Evolutionary conservation across 352 stramenopile species (phyloP).

Genomic region (Phytophthora hibernalis): DNA sequence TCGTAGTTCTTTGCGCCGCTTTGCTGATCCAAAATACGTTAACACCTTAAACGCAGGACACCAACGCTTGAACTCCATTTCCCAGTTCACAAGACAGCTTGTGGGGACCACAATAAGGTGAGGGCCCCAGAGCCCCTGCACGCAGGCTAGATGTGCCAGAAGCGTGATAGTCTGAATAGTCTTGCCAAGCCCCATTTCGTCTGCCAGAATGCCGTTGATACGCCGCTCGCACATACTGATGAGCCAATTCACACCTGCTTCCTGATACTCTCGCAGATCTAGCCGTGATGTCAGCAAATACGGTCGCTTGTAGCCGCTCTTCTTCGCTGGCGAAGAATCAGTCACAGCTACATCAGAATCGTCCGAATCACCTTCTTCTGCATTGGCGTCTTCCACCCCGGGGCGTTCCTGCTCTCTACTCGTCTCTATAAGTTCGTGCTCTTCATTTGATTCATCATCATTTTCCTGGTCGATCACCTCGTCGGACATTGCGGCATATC

Average conservation of each 20-base stretch:
- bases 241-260: constrained; percentile 97
- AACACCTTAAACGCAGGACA: constrained; percentile 97
- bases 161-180: constrained; percentile 99
- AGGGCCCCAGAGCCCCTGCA: constrained; percentile 95
- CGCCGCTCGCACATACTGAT: constrained; percentile 96
- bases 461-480: constrained; percentile 7
- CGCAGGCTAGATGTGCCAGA: constrained; percentile 94
- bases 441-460: constrained; percentile 1
- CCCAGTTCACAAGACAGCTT: constrained; percentile 99
- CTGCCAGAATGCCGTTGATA: constrained; percentile 99
- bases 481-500: constrained; percentile 43
- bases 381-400: constrained; percentile 3
- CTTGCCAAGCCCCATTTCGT: constrained; percentile 97
- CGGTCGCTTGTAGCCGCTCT: constrained; percentile 59
- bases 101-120: constrained; percentile 99
- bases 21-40: constrained; percentile 99
- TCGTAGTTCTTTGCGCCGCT: constrained; percentile 91
- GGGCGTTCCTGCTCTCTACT: constrained; percentile 8
- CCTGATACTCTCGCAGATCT: constrained; percentile 79
- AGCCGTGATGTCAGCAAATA: constrained; percentile 77
- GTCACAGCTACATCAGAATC: constrained; percentile 2
- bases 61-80: constrained; percentile 99
- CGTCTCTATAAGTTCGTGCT: constrained; percentile 9
- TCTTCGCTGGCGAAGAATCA: constrained; percentile 14
- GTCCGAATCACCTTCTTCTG: constrained; percentile 3